A percentile compares a stretch with the other conserved stretches of the same genome.
Evolutionary conservation across 1,284 basidiomycete genomes (phyloP).

Genomic region (Trichosporon sp.): DNA sequence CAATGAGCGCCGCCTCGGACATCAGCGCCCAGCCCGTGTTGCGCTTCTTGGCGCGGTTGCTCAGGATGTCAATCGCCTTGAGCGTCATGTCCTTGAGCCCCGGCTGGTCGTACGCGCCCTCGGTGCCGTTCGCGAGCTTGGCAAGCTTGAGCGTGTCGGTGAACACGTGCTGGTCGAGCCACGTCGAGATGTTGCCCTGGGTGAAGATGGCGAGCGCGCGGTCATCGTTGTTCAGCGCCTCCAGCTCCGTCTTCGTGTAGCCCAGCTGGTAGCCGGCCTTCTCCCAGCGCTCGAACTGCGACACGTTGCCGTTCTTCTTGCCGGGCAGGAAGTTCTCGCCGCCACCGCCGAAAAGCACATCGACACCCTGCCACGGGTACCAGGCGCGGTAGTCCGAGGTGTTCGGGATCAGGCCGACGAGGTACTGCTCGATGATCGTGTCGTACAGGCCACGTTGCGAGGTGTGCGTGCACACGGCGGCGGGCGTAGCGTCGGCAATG

Average conservation of each 20-base stretch:
- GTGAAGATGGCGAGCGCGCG: slow-evolving; percentile 50
- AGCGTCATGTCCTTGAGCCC: slow-evolving; percentile 52
- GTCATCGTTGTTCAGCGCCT: slow-evolving; percentile 41
- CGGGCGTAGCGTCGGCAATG: slow-evolving; percentile 51
- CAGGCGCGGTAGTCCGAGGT: slow-evolving; percentile 31
- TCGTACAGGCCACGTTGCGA: slow-evolving; percentile 41
- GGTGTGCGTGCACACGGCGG: slow-evolving; percentile 46
- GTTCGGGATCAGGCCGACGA: slow-evolving; percentile 44
- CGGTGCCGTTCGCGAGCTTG: slow-evolving; percentile 31
- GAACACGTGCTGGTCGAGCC: slow-evolving; percentile 50
- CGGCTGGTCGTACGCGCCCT: slow-evolving; percentile 47
- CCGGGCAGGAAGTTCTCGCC: slow-evolving; percentile 46
- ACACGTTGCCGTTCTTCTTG: slow-evolving; percentile 43
- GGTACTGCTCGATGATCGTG: slow-evolving; percentile 47
- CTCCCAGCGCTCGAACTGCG: slow-evolving; percentile 46
- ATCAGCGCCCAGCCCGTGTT: slow-evolving; percentile 50
- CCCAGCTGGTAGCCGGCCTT: slow-evolving; percentile 48
- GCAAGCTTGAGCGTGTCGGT: slow-evolving; percentile 38
- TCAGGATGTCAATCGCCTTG: slow-evolving; percentile 51
- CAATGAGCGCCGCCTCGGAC: slow-evolving; percentile 51
- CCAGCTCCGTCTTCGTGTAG: slow-evolving; percentile 45
- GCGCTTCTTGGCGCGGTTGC: slow-evolving; percentile 40
- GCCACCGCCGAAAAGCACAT: slow-evolving; percentile 48
- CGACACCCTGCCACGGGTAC: slow-evolving; percentile 47
- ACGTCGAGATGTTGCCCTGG: slow-evolving; percentile 48